These are phyloP conservation scores for Diplodia sapinea DNA, from an alignment of 2,329 filamentous ascomycete species.

Conservation along the genomic window DNA sequence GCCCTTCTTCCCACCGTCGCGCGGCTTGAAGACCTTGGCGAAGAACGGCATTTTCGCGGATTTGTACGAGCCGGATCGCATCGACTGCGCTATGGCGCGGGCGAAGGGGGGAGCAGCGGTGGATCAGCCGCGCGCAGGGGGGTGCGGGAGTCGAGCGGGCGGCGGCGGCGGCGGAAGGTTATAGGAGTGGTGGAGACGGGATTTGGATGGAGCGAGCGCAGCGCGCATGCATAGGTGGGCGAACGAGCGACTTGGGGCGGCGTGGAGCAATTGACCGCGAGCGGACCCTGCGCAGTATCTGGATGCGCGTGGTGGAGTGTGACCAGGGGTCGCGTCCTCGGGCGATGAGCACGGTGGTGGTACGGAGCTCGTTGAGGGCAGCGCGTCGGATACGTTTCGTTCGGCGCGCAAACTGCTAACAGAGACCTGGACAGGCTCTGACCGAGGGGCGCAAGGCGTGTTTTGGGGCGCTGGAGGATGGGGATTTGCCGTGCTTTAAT, in stretches of 20 bases:
- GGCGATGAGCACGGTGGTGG: conserved; percentile 24
- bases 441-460: conserved; percentile 21
- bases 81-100: conserved; percentile 29
- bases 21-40: conserved; percentile 72
- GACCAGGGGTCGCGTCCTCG: conserved; percentile 26
- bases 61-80: conserved; percentile 19
- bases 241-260: conserved; percentile 19
- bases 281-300: conserved; percentile 17
- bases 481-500: conserved; percentile 28
- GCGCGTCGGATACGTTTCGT: conserved; percentile 5
- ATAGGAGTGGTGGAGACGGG: conserved; percentile 25
- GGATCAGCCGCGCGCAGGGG: conserved; percentile 26
- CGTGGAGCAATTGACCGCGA: conserved; percentile 28
- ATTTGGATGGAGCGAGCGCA: conserved; percentile 14
- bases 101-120: conserved; percentile 25
- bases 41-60: conserved; percentile 60
- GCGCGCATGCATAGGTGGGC: conserved; percentile 27
- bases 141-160: conserved; percentile 15
- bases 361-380: conserved; percentile 16
- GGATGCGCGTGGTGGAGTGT: conserved; percentile 26
- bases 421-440: background rate
- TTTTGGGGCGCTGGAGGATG: conserved; percentile 15
- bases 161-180: conserved; percentile 21
- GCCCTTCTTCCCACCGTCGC: conserved; percentile 74
- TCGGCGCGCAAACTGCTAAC: conserved; percentile 1